Percentiles rank a stretch among this genome's conserved stretches.
These are phyloP conservation scores for Cairneyella variabilis DNA, from an alignment of 495 filamentous ascomycete genomes.

Conservation along the genomic window DNA sequence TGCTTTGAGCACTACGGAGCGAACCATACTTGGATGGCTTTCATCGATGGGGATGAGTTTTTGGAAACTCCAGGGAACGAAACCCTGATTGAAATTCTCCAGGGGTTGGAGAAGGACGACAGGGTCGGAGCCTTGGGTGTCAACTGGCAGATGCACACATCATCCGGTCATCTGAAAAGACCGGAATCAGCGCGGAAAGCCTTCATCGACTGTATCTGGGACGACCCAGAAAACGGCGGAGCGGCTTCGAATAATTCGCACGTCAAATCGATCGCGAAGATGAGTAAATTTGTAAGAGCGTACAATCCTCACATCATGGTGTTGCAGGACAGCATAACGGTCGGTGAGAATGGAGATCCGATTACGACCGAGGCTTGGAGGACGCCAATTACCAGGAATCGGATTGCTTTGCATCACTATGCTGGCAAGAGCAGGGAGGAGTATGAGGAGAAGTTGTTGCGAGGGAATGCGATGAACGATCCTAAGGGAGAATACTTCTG, in stretches of 20 bases:
- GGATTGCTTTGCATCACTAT: conserved; percentile 20
- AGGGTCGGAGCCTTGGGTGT: conserved; percentile 18
- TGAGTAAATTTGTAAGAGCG: background rate
- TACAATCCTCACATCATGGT: conserved; percentile 1
- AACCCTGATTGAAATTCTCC: conserved; percentile 5
- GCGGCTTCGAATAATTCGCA: conserved; percentile 1
- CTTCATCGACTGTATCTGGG: conserved; percentile 15
- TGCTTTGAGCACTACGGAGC: conserved; percentile 5
- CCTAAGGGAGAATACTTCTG: conserved; percentile 3
- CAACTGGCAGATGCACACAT: conserved; percentile 17
- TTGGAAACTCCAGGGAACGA: conserved; percentile 9
- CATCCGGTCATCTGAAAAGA: conserved; percentile 4
- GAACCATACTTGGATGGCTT: conserved; percentile 22
- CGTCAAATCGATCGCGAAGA: conserved; percentile 7
- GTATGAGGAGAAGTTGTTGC: conserved; percentile 17
- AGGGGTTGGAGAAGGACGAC: background rate
- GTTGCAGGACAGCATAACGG: conserved; percentile 2
- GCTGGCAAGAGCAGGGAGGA: conserved; percentile 16
- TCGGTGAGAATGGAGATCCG: conserved; percentile 15
- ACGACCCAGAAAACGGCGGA: conserved; percentile 1
- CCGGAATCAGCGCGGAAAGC: conserved; percentile 4
- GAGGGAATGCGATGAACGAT: conserved; percentile 9
- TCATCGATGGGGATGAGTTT: conserved; percentile 20
- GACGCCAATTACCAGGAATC: conserved; percentile 8
- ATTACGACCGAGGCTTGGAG: background rate